Evolutionary conservation across 1,139 yeast genomes (phyloP), one percentile per base, ranked within the genome.

Genomic region (Hyphopichia buzzinii): DNA sequence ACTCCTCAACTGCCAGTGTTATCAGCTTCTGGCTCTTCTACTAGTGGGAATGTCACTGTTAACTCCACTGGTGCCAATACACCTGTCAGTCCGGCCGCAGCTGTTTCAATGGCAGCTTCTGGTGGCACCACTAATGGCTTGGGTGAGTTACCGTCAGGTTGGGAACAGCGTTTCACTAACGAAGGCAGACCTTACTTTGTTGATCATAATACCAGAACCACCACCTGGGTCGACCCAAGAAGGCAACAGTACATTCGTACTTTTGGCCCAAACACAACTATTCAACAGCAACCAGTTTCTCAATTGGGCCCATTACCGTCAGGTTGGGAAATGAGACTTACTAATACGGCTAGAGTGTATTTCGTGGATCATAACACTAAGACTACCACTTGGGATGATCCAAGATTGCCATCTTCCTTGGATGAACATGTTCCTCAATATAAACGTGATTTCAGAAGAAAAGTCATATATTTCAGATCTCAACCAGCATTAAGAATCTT

Each of bases 371-470:
- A 92, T 69, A 92, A 92, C 64, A 92, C 99, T 31, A 92, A 92
- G 67, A 92, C 98, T 0, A 92, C 99, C 2, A 92, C 99, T 1
- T 92, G 99, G 99, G 99, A 92, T 64, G 99, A 92, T 60, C 99
- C 99, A 46, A 82, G 99, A 59, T 75, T 92, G 57, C 99, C 99
- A 34, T 89, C 97, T 2, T 86, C 96, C 8, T 72, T 92, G 50
- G 99, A 92, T 61, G 98, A 92, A 67, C 92, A 90, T 52, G 99
- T 92, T 50, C 99, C 99, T 17, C 98, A 94, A 64, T 92, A 92
- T 67, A 94, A 92, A 76, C 92, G 99, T 69, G 99, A 92, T 65
- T 92, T 94, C 67, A 79, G 98, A 68, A 81, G 99, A 65, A 92
- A 92, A 68, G 88, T 92, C 40, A 92, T 92, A 48, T 92, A 92